These are phyloP conservation scores for Calonectria montana DNA, from an alignment of 2,329 filamentous ascomycete genomes.

Conservation along the genomic window DNA sequence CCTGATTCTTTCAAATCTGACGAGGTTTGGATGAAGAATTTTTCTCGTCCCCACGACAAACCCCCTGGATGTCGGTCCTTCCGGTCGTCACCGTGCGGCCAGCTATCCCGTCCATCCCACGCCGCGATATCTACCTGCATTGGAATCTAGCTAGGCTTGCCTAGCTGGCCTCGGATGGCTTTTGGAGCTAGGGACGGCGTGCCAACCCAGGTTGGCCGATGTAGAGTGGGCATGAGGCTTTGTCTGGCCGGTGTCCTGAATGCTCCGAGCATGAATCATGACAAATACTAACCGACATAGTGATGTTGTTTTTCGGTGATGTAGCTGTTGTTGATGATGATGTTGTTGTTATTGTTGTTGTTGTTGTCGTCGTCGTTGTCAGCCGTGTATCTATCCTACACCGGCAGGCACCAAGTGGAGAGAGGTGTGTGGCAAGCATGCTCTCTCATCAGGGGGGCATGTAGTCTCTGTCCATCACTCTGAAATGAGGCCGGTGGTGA, in stretches of 20 bases:
- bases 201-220: constrained; percentile 23
- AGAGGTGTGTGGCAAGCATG: constrained; percentile 1
- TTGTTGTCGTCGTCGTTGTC: constrained; percentile 4
- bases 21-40: constrained; percentile 25
- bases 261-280: constrained; percentile 17
- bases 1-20: constrained; percentile 21
- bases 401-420: constrained; percentile 12
- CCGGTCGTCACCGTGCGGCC: not conserved
- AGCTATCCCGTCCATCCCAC: constrained; percentile 26
- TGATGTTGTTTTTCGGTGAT: constrained; percentile 21
- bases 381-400: constrained; percentile 11
- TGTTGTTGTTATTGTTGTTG: constrained; percentile 5
- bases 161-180: constrained; percentile 18
- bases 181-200: constrained; percentile 4
- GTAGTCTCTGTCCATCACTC: not conserved
- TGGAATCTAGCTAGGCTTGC: not conserved
- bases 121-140: constrained; percentile 12
- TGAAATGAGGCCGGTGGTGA: not conserved
- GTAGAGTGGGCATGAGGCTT: constrained; percentile 7
- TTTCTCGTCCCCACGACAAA: constrained; percentile 29
- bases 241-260: not conserved
- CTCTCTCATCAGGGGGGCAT: not conserved
- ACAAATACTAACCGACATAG: constrained; percentile 24
- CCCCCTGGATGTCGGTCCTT: constrained; percentile 23
- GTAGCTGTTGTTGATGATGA: not conserved